Percentiles rank a stretch among this genome's conserved stretches.
phyloP scores from a whole-genome alignment of 192 early-diverging fungal species.

The Coemansia sp. region DNA sequence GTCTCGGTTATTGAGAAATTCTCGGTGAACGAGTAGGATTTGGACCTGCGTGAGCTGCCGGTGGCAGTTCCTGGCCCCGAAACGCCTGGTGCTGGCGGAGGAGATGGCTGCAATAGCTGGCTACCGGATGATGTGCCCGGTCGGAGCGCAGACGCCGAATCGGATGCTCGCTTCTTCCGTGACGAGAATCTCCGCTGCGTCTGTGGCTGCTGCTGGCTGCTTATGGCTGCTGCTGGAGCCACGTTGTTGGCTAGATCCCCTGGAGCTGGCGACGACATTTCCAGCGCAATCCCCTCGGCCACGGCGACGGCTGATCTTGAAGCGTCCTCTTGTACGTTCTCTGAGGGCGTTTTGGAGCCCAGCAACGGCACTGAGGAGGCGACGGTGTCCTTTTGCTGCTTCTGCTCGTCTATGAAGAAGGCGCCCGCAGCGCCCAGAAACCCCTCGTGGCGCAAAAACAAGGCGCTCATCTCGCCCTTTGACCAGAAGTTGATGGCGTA shows the following conservation, averaged over 20 bases:
- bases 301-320: background rate
- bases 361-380: background rate
- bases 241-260: background rate
- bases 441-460: slow-evolving; percentile 97
- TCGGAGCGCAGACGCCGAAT: background rate
- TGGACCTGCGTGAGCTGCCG: slow-evolving; percentile 8
- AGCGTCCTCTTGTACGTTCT: background rate
- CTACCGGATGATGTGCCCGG: background rate
- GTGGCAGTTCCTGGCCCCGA: no score
- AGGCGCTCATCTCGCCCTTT: slow-evolving; percentile 87
- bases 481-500: slow-evolving; percentile 99
- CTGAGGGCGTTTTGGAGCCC: background rate
- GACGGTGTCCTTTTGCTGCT: background rate
- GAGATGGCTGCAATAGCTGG: background rate
- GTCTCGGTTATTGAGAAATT: slow-evolving; percentile 71
- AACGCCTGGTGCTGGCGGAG: no score
- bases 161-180: background rate
- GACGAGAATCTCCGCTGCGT: background rate
- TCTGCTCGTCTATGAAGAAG: slow-evolving; percentile 26
- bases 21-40: slow-evolving; percentile 73
- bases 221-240: background rate
- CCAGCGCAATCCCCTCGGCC: background rate
- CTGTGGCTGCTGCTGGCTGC: background rate
- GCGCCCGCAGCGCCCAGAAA: slow-evolving; percentile 95
- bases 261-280: background rate